Base-by-base conservation (phyloP, 305 asterid species). In the Rubia peregrina region DNA sequence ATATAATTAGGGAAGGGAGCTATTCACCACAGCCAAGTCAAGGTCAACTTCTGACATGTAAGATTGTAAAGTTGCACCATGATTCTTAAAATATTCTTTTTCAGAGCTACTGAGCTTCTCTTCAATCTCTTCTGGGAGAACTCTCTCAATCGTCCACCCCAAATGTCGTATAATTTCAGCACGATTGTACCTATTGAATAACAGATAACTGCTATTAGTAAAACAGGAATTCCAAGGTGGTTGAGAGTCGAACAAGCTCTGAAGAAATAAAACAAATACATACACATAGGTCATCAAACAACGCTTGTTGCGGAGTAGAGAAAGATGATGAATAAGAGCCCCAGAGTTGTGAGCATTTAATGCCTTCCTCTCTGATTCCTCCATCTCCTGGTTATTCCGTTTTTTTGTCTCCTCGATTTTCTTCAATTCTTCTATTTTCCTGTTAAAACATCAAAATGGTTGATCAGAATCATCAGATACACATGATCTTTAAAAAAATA, bases 211-310 rank as follows among this genome's bases (percentile, higher is more conserved):
- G 22, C 10, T 49, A 57, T 33, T 61, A 61, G 75, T 22, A 55
- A 62, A 76, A 72, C 68, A 64, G 56, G 12, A 24, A 33, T 61
- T 9, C 46, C 55, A 38, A 62, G 55, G 71, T 74, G 60, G 56
- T 24, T 48, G 55, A 38, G 51, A 76, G 10, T 38, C 4, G 36
- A 64, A 69, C 61, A 24, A n/a, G 22, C 68, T 51, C 11, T 24
- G 40, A n/a, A 66, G 36, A 65, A 21, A 61, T 51, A 64, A 70
- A 65, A 48, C 16, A 33, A 56, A 71, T 67, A 72, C 91, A 83
- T 81, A 92, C 99, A 82, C 84, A 72, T 89, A 94, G 79, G 96
- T 90, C 97, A 89, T 89, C 81, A 94, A 88, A 74, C 97, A 90
- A 0, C 99, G 98, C 78, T 93, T 93, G 76, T 87, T 91, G 75